A percentile compares a stretch with the other conserved stretches of the same genome.
These are phyloP conservation scores for Globisporangium heterothallicum DNA, from an alignment of 352 stramenopile genomes.

Conservation along the genomic window DNA sequence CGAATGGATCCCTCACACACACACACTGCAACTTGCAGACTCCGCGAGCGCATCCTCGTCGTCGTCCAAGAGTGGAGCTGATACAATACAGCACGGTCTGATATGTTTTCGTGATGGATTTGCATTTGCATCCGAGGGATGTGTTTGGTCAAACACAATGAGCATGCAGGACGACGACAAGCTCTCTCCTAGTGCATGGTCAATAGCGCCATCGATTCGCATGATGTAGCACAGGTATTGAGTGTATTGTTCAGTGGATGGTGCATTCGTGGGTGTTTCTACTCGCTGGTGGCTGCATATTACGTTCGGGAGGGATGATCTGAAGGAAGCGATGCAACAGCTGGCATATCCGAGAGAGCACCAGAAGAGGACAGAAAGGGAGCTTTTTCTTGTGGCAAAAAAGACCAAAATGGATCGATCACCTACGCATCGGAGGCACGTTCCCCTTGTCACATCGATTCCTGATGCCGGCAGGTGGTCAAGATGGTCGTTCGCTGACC, in stretches of 20 bases:
- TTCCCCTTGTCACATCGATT: not conserved
- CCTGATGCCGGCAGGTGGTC: not conserved
- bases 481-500: not conserved
- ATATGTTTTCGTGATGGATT: not conserved
- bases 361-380: too few relatives aligned
- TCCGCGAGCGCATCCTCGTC: too few relatives aligned
- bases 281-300: too few relatives aligned
- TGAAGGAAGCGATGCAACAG: too few relatives aligned
- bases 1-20: not conserved
- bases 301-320: too few relatives aligned
- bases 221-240: not conserved
- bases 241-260: too few relatives aligned
- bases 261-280: too few relatives aligned
- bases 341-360: too few relatives aligned
- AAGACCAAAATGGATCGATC: not conserved
- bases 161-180: too few relatives aligned
- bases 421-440: not conserved
- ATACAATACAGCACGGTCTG: too few relatives aligned
- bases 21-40: not conserved
- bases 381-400: not conserved
- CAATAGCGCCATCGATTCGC: not conserved
- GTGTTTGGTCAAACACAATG: not conserved
- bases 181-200: not conserved
- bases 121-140: too few relatives aligned
- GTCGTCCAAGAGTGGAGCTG: too few relatives aligned